Conservation (phyloP, 176 grass and related monocot species). For the Avena insularis region DNA sequence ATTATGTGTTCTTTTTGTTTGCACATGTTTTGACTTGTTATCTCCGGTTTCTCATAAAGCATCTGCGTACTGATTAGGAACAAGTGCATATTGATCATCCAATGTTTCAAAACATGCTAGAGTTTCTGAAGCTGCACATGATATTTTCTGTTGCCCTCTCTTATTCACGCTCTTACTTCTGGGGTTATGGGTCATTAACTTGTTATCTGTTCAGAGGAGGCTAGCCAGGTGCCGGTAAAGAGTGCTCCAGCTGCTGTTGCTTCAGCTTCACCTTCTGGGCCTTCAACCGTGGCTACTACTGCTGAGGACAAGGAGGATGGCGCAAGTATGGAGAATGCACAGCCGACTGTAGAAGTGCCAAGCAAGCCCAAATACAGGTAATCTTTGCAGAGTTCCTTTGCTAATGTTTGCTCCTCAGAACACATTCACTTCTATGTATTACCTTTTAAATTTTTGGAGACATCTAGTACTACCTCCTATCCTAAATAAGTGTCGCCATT, state of each 20-base stretch:
- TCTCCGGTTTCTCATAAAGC: too few relatives aligned
- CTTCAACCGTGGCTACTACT: conserved; percentile 24
- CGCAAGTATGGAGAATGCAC: conserved; percentile 35
- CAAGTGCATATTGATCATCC: neutral
- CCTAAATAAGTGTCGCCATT: too few relatives aligned
- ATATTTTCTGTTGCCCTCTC: neutral
- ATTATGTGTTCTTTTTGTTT: too few relatives aligned
- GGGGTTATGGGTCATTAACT: conserved; percentile 30
- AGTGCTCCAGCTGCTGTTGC: conserved; percentile 20
- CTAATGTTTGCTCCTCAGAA: neutral
- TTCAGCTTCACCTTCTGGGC: conserved; percentile 31
- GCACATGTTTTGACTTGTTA: too few relatives aligned
- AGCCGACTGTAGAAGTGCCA: conserved; percentile 54
- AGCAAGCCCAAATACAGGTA: conserved; percentile 85
- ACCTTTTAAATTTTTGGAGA: neutral
- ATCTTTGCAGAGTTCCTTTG: neutral
- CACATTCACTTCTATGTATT: neutral
- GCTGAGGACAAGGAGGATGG: conserved; percentile 40
- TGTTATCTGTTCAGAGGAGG: conserved; percentile 60
- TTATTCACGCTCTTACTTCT: neutral
- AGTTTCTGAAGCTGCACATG: conserved; percentile 1
- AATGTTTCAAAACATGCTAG: neutral
- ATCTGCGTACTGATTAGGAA: neutral
- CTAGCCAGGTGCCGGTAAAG: conserved; percentile 44
- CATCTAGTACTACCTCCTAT: neutral